Conservation (phyloP, 1,284 basidiomycete species). For the Marasmius oreades region DNA sequence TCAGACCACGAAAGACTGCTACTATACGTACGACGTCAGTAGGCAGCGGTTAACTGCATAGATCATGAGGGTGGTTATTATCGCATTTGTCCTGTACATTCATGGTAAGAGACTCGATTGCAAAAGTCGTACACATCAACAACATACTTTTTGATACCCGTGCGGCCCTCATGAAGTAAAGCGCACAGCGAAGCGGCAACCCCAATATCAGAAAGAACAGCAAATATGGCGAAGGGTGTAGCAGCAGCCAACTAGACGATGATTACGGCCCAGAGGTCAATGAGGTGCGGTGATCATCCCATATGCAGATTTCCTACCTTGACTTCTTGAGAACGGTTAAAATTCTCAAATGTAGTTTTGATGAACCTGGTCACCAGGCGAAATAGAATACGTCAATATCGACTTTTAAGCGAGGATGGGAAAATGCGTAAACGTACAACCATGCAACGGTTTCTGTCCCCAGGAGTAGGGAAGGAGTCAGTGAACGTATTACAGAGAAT, state of each 20-base stretch:
- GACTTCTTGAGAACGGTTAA: constrained; percentile 23
- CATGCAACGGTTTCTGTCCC: constrained; percentile 31
- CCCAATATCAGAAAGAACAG: constrained; percentile 34
- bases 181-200: constrained; percentile 33
- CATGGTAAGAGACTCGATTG: background rate
- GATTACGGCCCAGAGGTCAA: background rate
- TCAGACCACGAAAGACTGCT: background rate
- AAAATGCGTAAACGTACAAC: constrained; percentile 19
- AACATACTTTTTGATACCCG: constrained; percentile 27
- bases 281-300: no score
- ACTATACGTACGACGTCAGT: constrained; percentile 30
- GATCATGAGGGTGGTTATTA: constrained; percentile 32
- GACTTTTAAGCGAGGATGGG: background rate
- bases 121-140: background rate
- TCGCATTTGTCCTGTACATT: constrained; percentile 27
- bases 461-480: background rate
- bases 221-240: constrained; percentile 35
- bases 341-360: constrained; percentile 30
- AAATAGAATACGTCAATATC: background rate
- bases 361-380: constrained; percentile 37
- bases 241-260: constrained; percentile 30
- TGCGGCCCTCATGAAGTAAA: constrained; percentile 31
- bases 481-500: background rate
- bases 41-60: constrained; percentile 38
- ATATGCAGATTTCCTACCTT: constrained; percentile 22